A percentile compares a stretch with the other conserved stretches of the same genome.
Conservation (phyloP, 2,329 filamentous ascomycete genomes). For the Cladosporium phlei region DNA sequence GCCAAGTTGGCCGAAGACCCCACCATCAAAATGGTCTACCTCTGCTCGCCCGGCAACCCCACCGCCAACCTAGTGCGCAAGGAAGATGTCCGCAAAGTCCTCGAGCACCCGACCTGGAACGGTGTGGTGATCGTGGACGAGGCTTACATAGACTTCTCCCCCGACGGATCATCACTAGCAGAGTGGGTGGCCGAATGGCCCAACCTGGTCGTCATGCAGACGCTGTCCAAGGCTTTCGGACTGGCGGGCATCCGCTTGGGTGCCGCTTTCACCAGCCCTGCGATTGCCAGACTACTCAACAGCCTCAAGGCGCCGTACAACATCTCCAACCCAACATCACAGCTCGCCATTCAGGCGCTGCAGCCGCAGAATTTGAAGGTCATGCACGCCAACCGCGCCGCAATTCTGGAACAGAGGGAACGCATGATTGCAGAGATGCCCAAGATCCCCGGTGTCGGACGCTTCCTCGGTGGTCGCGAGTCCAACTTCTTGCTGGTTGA, state of each 20-base stretch:
- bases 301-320: slow-evolving; percentile 96
- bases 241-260: slow-evolving; percentile 90
- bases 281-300: slow-evolving; percentile 78
- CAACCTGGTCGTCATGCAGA: slow-evolving; percentile 97
- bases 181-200: slow-evolving; percentile 91
- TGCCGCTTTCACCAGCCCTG: slow-evolving; percentile 70
- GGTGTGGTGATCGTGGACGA: slow-evolving; percentile 90
- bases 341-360: slow-evolving; percentile 71
- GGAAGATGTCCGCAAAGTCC: slow-evolving; percentile 64
- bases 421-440: slow-evolving; percentile 70
- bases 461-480: slow-evolving; percentile 71
- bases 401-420: slow-evolving; percentile 71
- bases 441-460: slow-evolving; percentile 69
- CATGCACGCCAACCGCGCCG: slow-evolving; percentile 67
- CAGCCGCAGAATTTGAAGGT: slow-evolving; percentile 60
- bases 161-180: slow-evolving; percentile 72
- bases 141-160: slow-evolving; percentile 93
- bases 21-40: slow-evolving; percentile 80
- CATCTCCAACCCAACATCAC: slow-evolving; percentile 80
- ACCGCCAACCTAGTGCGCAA: slow-evolving; percentile 77
- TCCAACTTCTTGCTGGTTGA: slow-evolving; percentile 91
- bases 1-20: slow-evolving; percentile 58
- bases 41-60: slow-evolving; percentile 94
- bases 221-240: slow-evolving; percentile 94
- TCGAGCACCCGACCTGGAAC: slow-evolving; percentile 90